Evolutionary conservation across 2,329 filamentous ascomycete species (phyloP), one percentile per base, ranked within the genome.

Genomic region (Dendryphion nanum): DNA sequence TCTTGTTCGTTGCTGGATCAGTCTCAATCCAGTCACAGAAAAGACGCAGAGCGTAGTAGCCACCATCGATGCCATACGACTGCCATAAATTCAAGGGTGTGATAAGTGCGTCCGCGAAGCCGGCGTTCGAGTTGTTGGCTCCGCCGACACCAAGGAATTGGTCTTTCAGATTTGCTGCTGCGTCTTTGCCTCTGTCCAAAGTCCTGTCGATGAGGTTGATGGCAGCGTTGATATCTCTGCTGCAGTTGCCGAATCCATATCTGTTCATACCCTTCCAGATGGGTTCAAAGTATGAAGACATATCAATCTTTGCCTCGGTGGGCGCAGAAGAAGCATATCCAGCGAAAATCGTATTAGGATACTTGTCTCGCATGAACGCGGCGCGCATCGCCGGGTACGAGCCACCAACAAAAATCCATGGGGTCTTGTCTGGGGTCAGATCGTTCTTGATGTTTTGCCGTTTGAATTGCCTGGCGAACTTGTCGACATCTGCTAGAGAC

Each of bases 231-330:
- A 76, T 64, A 41, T 78, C 74, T 10, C 62, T 60, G 10, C 71
- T 68, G 55, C 76, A 79, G 50, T 76, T 76, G 3, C 59, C 60
- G 18, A 57, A 68, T 13, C 67, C 66, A 28, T 63, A 56, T 2
- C 40, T 45, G 4, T 68, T 63, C 59, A 78, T 63, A 3, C 71
- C 72, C 8, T 63, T 65, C 46, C 71, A 71, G 2, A 78, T 53
- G 24, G 74, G 70, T 16, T 77, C 73, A 36, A 65, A 77, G 49
- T 76, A 78, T 16, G 67, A 55, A n/a, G 66, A 68, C 68, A 76
- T 74, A 40, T 77, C 66, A n/a, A 71, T 48, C 4, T 55, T 60
- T 3, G 73, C 73, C 47, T 79, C 58, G 0, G 75, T 68, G 0
- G 64, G 63, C 1, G 64, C 63, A 4, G 64, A 66, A 4, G 63